phyloP scores from a whole-genome alignment of 495 filamentous ascomycete species.

The Lophiotrema nucula region DNA sequence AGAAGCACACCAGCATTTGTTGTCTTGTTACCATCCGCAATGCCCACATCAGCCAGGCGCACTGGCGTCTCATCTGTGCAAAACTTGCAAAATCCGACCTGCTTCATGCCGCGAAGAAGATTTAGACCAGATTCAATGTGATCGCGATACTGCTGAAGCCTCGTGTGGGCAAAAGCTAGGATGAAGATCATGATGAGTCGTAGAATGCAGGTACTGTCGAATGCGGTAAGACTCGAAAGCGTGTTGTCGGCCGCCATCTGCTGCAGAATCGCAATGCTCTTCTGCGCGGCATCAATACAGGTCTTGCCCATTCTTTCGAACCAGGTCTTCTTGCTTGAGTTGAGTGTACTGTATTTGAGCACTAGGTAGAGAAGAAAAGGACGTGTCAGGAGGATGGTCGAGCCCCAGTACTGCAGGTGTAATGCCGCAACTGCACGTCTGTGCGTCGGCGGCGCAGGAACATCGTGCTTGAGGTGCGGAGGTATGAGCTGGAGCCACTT shows the following conservation, averaged over 20 bases:
- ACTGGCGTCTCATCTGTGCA: conserved; percentile 29
- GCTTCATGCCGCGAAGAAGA: conserved; percentile 18
- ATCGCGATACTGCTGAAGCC: conserved; percentile 10
- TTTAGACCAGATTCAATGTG: conserved; percentile 14
- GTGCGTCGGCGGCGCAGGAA: conserved; percentile 36
- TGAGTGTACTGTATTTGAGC: conserved; percentile 20
- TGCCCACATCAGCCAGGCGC: conserved; percentile 21
- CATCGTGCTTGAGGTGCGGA: conserved; percentile 36
- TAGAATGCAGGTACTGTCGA: conserved; percentile 35
- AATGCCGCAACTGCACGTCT: conserved; percentile 36
- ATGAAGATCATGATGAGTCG: conserved; percentile 37
- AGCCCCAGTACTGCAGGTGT: conserved; percentile 39
- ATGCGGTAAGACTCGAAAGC: conserved; percentile 34
- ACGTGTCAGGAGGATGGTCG: conserved; percentile 33
- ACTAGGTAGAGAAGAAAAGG: conserved; percentile 40
- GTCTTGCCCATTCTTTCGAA: conserved; percentile 35
- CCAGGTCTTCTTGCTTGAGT: conserved; percentile 32
- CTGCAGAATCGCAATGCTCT: conserved; percentile 31
- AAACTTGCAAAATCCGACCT: conserved; percentile 29
- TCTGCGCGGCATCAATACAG: conserved; percentile 38
- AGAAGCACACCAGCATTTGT: conserved; percentile 14
- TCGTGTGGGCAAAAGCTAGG: conserved; percentile 29
- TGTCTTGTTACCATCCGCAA: conserved; percentile 2
- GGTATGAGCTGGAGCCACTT: conserved; percentile 36
- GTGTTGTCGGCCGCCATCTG: conserved; percentile 33